phyloP scores from a whole-genome alignment of 2,329 filamentous ascomycete species.

The Aspergillus sp. region DNA sequence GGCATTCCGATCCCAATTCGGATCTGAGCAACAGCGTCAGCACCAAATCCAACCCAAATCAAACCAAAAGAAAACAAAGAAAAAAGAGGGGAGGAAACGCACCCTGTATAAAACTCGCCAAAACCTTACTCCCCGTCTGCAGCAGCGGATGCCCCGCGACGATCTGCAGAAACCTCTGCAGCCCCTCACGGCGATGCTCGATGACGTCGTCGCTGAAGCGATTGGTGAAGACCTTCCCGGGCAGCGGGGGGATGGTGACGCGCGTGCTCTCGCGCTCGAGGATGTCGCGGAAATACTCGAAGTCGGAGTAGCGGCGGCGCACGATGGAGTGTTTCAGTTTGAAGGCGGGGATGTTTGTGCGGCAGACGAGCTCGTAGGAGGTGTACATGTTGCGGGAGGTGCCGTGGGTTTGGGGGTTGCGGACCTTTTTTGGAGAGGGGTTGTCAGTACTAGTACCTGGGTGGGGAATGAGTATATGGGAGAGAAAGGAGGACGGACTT shows the following conservation, averaged over 20 bases:
- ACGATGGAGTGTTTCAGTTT: slow-evolving; percentile 85
- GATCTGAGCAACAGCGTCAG: slow-evolving; percentile 27
- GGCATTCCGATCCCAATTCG: slow-evolving; percentile 75
- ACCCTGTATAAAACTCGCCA: slow-evolving; percentile 97
- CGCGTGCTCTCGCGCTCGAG: slow-evolving; percentile 89
- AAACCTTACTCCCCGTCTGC: slow-evolving; percentile 94
- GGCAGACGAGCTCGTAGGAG: slow-evolving; percentile 95
- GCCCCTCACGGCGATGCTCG: slow-evolving; percentile 78
- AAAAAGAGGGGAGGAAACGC: too few relatives aligned
- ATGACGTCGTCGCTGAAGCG: slow-evolving; percentile 98
- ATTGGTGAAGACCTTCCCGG: slow-evolving; percentile 96
- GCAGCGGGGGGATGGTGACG: slow-evolving; percentile 90
- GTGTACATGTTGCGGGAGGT: slow-evolving; percentile 96
- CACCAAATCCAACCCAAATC: slow-evolving; percentile 2
- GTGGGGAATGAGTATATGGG: background rate
- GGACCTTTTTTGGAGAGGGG: slow-evolving; percentile 51
- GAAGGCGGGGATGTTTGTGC: slow-evolving; percentile 98
- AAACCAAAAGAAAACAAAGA: slow-evolving; percentile 1
- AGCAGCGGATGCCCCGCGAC: slow-evolving; percentile 92
- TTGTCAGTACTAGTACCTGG: background rate
- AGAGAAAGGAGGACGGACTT: slow-evolving; percentile 47
- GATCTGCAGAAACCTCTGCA: slow-evolving; percentile 95
- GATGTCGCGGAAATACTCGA: slow-evolving; percentile 97
- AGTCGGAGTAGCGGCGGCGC: slow-evolving; percentile 90
- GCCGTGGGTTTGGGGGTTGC: slow-evolving; percentile 87